These are phyloP conservation scores for Moesziomyces sp. DNA, from an alignment of 1,284 basidiomycete species.

Conservation along the genomic window DNA sequence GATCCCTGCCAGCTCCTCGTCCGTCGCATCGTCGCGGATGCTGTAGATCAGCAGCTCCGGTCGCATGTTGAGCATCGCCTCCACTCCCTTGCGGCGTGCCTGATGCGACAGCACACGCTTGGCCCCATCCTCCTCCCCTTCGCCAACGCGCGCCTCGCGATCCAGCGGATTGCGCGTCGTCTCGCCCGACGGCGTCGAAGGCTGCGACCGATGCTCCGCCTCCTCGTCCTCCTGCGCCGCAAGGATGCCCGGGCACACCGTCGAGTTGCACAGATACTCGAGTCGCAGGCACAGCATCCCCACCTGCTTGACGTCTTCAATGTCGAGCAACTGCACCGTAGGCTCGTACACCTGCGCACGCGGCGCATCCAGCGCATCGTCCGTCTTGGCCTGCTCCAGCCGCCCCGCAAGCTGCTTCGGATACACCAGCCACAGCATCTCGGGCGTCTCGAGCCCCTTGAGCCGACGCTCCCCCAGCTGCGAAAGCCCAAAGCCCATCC, in stretches of 20 bases:
- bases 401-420: slow-evolving; percentile 81
- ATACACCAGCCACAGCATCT: slow-evolving; percentile 85
- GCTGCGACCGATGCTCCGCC: slow-evolving; percentile 20
- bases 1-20: slow-evolving; percentile 61
- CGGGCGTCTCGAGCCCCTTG: slow-evolving; percentile 84
- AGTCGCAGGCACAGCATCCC: slow-evolving; percentile 82
- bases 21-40: slow-evolving; percentile 65
- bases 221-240: slow-evolving; percentile 26
- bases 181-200: slow-evolving; percentile 34
- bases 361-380: slow-evolving; percentile 64
- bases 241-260: slow-evolving; percentile 70
- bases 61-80: slow-evolving; percentile 45
- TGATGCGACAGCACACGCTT: slow-evolving; percentile 25
- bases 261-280: slow-evolving; percentile 80
- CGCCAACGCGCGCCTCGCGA: not conserved
- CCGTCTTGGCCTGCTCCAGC: slow-evolving; percentile 73
- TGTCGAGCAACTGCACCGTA: slow-evolving; percentile 74
- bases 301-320: slow-evolving; percentile 82
- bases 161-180: slow-evolving; percentile 24
- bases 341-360: slow-evolving; percentile 67
- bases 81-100: slow-evolving; percentile 55
- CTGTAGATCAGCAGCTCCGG: slow-evolving; percentile 62
- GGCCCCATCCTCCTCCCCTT: slow-evolving; percentile 1
- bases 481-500: slow-evolving; percentile 79
- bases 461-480: slow-evolving; percentile 89